phyloP scores from a whole-genome alignment of 768 basidiomycete species.

The Cystofilobasidium bisporidii region DNA sequence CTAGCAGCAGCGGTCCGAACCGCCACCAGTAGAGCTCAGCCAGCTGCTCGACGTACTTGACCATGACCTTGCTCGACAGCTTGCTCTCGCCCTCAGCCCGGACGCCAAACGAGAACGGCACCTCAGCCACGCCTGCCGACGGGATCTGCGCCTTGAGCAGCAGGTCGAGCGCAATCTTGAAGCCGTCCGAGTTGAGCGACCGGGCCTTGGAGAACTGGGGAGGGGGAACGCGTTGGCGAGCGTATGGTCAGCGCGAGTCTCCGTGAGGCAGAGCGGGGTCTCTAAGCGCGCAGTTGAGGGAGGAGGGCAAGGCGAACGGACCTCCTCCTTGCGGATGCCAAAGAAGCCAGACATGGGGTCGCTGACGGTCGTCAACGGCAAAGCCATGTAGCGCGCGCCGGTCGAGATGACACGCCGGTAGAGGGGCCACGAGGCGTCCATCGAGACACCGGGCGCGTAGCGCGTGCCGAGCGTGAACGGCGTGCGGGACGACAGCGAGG shows the following conservation, averaged over 20 bases:
- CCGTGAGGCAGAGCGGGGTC: not conserved
- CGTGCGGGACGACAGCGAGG: constrained; percentile 27
- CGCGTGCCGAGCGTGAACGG: constrained; percentile 34
- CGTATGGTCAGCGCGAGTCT: not conserved
- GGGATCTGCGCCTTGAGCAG: constrained; percentile 33
- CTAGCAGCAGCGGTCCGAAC: constrained; percentile 28
- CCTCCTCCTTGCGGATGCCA: constrained; percentile 33
- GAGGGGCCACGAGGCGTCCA: constrained; percentile 35
- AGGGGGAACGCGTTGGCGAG: not conserved
- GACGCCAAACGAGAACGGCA: constrained; percentile 33
- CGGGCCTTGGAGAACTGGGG: constrained; percentile 30
- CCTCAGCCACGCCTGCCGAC: constrained; percentile 26
- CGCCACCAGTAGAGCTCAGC: constrained; percentile 32
- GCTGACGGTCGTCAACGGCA: constrained; percentile 34
- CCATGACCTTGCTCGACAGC: constrained; percentile 34
- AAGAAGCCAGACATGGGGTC: constrained; percentile 38
- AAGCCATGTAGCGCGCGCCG: constrained; percentile 33
- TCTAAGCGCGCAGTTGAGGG: too few relatives aligned
- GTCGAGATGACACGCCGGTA: constrained; percentile 34
- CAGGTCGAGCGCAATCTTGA: constrained; percentile 37
- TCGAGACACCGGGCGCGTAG: constrained; percentile 33
- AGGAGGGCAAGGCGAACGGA: too few relatives aligned
- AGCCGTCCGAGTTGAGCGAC: constrained; percentile 34
- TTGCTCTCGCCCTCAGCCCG: constrained; percentile 33
- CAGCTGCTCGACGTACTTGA: constrained; percentile 36